Conservation (phyloP, 1,284 basidiomycete genomes). For the Athelia sp. region DNA sequence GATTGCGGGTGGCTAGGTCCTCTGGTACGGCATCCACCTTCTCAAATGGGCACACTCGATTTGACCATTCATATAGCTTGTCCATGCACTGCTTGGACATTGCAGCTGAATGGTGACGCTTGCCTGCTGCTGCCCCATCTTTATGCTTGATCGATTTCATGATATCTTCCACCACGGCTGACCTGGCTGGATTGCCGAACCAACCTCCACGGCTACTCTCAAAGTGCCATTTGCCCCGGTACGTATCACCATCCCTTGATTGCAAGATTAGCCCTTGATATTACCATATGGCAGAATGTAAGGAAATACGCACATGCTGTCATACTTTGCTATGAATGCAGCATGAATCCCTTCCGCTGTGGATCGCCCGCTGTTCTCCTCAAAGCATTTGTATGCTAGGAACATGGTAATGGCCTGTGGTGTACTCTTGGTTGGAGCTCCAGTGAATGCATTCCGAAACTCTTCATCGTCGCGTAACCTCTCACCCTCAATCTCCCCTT, state of each 20-base stretch:
- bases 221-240: neutral
- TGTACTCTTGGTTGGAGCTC: neutral
- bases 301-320: neutral
- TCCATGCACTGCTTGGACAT: conserved; percentile 1
- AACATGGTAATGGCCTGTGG: neutral
- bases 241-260: neutral
- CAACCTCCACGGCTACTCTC: neutral
- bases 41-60: neutral
- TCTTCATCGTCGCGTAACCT: neutral
- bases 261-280: too few relatives aligned
- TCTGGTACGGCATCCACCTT: neutral
- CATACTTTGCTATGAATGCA: neutral
- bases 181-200: neutral
- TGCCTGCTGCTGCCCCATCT: neutral
- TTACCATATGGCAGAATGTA: neutral
- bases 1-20: neutral
- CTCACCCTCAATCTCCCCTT: neutral
- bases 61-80: conserved; percentile 2
- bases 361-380: neutral
- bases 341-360: neutral
- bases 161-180: neutral
- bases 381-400: neutral
- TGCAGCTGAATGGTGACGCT: neutral
- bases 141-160: conserved; percentile 3
- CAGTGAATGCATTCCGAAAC: neutral